Base-by-base conservation (phyloP, 257 asterid genomes). In the Solanum commersonii region DNA sequence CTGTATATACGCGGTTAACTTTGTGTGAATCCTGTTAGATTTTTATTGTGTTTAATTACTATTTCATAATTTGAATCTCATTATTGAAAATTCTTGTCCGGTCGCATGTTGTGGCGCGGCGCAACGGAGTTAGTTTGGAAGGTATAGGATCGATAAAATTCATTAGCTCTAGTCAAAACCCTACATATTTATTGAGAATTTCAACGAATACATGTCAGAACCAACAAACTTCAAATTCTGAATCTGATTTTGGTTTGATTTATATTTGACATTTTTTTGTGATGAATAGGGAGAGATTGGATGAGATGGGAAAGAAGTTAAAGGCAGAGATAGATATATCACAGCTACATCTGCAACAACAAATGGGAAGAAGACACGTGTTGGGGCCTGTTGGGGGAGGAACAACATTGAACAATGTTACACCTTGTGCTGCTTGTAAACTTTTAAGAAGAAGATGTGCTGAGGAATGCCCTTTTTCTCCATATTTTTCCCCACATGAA, bases 401-500 rank as follows among this genome's bases (percentile, higher is more conserved):
- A 79, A 65, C 78, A 59, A 92, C 88, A 13, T 87, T 96, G 76
- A 96, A 96, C 91, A 95, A 98, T 18, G 89, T 94, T 37, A 96
- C 97, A 8, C 99, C 99, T 44, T 96, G 99, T 89, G 99, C 99
- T 2, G 99, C 99, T 44, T 96, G 99, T 87, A 96, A 96, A 92
- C 98, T 96, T 15, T 86, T 95, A 86, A 91, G 99, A 70, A 87
- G 99, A 89, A 92, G 98, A 89, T 96, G 99, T 44, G 99, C 98
- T 0, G 99, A 96, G 87, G 99, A 96, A 88, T 96, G 99, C 85
- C 98, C 99, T 0, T 96, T 96, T 59, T 96, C 98, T 34, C 98
- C 98, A 49, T 96, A 96, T 87, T 96, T 96, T 87, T 96, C 99
- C 29, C 99, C 99, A 0, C 98, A 91, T 16, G 98, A 95, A 84